Base-by-base conservation (phyloP, 345 rosid genomes). In the Streptanthus diversifolius region DNA sequence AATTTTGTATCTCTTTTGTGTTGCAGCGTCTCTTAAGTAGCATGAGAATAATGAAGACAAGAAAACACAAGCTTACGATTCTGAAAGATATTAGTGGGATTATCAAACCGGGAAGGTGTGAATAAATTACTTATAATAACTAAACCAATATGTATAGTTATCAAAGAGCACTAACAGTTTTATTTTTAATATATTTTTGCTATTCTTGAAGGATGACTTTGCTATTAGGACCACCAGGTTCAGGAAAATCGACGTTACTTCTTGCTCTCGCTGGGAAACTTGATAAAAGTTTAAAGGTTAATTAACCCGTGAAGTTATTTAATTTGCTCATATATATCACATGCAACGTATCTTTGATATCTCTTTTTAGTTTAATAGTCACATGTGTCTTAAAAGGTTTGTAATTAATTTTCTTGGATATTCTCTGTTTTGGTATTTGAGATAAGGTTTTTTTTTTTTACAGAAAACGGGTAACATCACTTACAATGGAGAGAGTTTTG, bases 181-280 rank as follows among this genome's bases (percentile, higher is more conserved):
- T 18, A n/a, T 25, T 0, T 2, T n/a, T n/a, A n/a, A n/a, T n/a
- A n/a, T 25, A 10, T 71, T 30, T 54, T 63, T 68, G 51, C 55
- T 32, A 32, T 8, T 51, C 3, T 45, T 65, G 47, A 37, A 93
- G 97, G 92, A 93, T 93, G 98, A 89, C 98, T 5, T 77, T 93
- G 79, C 88, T 93, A 27, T 76, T 93, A 64, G 98, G 97, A 81
- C 97, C 98, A 66, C 98, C 98, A 0, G 96, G 96, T 40, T 89
- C 97, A 0, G 98, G 98, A 7, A 90, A 90, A 80, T 89, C 98
- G 24, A 82, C 93, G 18, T 80, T 93, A 77, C 93, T 93, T 41
- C 76, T 79, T 68, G 92, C 96, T 75, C 92, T 93, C 3, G 83
- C 97, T 0, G 98, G 98, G 59, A 93, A 93, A 70, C 90, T 90